Evolutionary conservation across 176 grass and related monocot species (phyloP).

Genomic region (Lolium multiflorum): DNA sequence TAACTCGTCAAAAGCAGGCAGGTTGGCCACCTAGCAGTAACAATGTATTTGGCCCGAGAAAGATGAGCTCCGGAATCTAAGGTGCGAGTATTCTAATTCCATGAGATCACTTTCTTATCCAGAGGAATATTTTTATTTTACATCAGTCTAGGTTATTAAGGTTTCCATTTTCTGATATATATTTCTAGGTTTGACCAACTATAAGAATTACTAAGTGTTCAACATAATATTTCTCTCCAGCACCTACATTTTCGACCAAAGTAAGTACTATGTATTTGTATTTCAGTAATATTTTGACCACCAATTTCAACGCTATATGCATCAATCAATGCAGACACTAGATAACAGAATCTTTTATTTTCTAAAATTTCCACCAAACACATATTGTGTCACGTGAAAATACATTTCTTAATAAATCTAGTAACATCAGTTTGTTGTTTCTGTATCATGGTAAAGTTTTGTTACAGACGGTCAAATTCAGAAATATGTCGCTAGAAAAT

Average conservation of each 20-base stretch:
- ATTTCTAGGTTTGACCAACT: too few relatives aligned
- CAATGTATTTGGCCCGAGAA: conserved; percentile 21
- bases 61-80: neutral
- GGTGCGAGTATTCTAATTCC: neutral
- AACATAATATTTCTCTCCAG: too few relatives aligned
- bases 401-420: neutral
- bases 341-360: neutral
- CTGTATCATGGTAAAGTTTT: neutral
- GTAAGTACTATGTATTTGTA: too few relatives aligned
- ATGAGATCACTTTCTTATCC: neutral
- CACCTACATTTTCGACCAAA: too few relatives aligned
- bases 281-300: too few relatives aligned
- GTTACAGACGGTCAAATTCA: neutral
- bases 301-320: too few relatives aligned
- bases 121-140: too few relatives aligned
- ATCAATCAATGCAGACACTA: neutral
- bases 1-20: conserved; percentile 26
- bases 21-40: neutral
- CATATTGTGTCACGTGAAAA: neutral
- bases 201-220: too few relatives aligned
- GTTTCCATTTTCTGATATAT: too few relatives aligned
- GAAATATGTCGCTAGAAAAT: neutral
- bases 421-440: neutral
- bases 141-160: too few relatives aligned
- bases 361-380: neutral